Evolutionary conservation across 1,139 yeast species (phyloP).

Genomic region (Hemisphaericaspora xylofermentans): DNA sequence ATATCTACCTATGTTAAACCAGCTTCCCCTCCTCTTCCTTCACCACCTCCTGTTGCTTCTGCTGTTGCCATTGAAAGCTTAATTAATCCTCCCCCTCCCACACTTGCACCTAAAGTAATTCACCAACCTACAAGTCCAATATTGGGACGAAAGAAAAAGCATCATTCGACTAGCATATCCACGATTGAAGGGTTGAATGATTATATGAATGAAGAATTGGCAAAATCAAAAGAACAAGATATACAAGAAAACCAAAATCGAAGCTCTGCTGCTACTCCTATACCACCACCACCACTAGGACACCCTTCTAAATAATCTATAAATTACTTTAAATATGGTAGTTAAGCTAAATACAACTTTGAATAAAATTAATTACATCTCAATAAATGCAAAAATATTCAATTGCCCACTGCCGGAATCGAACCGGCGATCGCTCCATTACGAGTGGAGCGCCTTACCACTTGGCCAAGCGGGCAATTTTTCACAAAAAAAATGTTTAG

Average conservation of each 20-base stretch:
- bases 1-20: constrained; percentile 7
- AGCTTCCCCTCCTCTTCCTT: constrained; percentile 4
- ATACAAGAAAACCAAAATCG: constrained; percentile 9
- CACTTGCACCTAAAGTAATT: constrained; percentile 10
- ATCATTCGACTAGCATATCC: constrained; percentile 21
- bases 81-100: constrained; percentile 15
- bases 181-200: constrained; percentile 34
- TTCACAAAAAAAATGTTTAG: not conserved
- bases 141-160: constrained; percentile 31
- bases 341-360: no score
- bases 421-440: constrained; percentile 59
- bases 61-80: constrained; percentile 5
- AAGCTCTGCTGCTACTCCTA: constrained; percentile 4
- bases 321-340: not conserved
- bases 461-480: constrained; percentile 50
- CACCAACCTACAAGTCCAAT: constrained; percentile 23
- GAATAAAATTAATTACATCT: no score
- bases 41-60: no score
- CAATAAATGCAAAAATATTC: not conserved
- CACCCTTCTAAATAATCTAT: constrained; percentile 21
- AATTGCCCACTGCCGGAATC: constrained; percentile 52
- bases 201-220: constrained; percentile 48
- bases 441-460: constrained; percentile 53
- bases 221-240: constrained; percentile 42
- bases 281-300: constrained; percentile 35